Evolutionary conservation across 768 basidiomycete species (phyloP), one percentile per base, ranked within the genome.

Genomic region (Lactarius deliciosus): DNA sequence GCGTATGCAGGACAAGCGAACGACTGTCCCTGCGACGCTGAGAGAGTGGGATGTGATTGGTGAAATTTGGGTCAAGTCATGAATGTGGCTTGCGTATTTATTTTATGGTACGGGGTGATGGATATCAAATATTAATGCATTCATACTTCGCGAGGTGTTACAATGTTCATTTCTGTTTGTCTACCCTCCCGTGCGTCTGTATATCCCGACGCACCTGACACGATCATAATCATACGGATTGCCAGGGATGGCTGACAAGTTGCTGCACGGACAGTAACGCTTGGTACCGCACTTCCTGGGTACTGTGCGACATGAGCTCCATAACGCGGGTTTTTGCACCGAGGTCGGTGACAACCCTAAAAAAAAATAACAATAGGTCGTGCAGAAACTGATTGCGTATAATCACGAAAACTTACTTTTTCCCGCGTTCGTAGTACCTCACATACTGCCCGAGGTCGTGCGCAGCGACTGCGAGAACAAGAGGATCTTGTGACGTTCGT

Each of bases 391-490:
- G 20, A 30, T 53, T 11, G 16, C 40, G 13, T 34, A 11, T 18
- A 45, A 36, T 13, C 2, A 30, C 18, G 36, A 58, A 38, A 2
- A 74, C 89, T 68, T 71, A 97, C 96, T 88, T 94, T 81, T 96
- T 96, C 28, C 95, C 96, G 60, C 87, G 83, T 65, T 98, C 95
- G 68, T 86, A 91, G 76, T 92, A 89, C 74, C 91, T 95, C 67
- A 98, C 90, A 74, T 95, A 98, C 74, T 96, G 92, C 4, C 95
- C 96, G 20, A 98, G 76, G 76, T 99, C 97, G 74, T 95, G 92
- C 3, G 88, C 88, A 1, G 96, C 95, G 22, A 99, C 95, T 5
- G 94, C 94, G 7, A 98, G 85, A 0, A 94, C 91, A 16, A 84
- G 71, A 1, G 92, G 81, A 69, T 98, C 93, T 2, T 78, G 79